Base-by-base conservation (phyloP, 163 green algal species). In the Chlorella variabilis region DNA sequence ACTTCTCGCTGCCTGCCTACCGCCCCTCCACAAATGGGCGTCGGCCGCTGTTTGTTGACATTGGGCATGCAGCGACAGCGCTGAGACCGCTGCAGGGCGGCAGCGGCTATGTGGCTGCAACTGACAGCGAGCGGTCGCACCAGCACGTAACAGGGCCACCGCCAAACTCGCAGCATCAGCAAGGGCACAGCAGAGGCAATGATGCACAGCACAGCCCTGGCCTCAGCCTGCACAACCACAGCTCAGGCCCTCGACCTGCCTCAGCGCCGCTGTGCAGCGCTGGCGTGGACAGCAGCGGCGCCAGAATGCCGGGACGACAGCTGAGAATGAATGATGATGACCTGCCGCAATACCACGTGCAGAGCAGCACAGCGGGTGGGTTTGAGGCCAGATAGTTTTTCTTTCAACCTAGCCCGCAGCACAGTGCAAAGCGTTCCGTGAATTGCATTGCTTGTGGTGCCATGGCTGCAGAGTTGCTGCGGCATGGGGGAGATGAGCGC, bases 261-360 rank as follows among this genome's bases (percentile, higher is more conserved):
- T 54, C 42, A 13, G 71, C 84, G 0, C 77, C 71, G 17, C 54
- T 59, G 38, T 11, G 29, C 0, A 38, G 61, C 2, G 41, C 56
- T 27, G 23, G 29, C 42, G 38, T n/a, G n/a, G n/a, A n/a, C n/a
- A n/a, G 23, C 25, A 39, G 56, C 59, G 38, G 51, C 49, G 23
- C 49, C 23, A 39, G 41, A 4, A 36, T 21, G 21, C 20, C 39
- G 21, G 29, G 7, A 4, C 75, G 75, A 38, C 75, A 75, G 75
- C 61, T 81, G 18, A 31, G n/a, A 29, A 42, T 81, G 18, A n/a
- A n/a, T n/a, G 75, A 81, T 3, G 74, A 86, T 29, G 75, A 45
- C 21, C 27, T 65, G 2, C 41, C 51, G 42, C 38, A 11, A 23
- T 11, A 31, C 2, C 51, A 67, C 36, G 45, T 80, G 21, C 58